Base-by-base conservation (phyloP, 2,329 filamentous ascomycete species). In the Aspergillus tamarii region DNA sequence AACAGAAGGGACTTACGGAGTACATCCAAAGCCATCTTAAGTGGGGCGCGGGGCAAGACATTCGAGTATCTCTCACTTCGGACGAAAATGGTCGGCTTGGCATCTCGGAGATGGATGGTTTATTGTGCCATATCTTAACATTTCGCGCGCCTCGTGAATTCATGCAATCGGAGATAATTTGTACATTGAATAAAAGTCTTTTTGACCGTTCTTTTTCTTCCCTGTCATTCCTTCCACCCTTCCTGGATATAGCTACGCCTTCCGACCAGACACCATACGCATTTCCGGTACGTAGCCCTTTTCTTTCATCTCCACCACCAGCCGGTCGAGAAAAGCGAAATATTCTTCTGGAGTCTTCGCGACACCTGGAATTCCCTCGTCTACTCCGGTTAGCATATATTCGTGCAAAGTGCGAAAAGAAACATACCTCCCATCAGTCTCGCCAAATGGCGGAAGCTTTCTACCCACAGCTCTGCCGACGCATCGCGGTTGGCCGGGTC, bases 331-430 rank as follows among this genome's bases (percentile, higher is more conserved):
- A 46, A 60, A 66, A 3, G 54, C 57, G 8, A 36, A 26, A 46
- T 60, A 66, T 50, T 66, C 64, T 11, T 57, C 57, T 3, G 62
- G 62, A 10, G 45, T 66, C 7, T 32, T 39, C 1, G 64, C 62
- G 21, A 66, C 64, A 2, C 64, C 64, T 4, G 64, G 62, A 11
- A 66, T 64, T 1, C 62, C 64, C 3, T 57, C 60, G n/a, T 59
- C 61, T 64, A 41, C 11, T 16, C 16, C 23, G 11, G 59, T 55
- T 10, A 28, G 46, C 46, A 6, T 50, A 11, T 6, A 28, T 50
- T n/a, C 1, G 8, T 19, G 14, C 16, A 50, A 28, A 14, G 0
- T 10, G 30, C 11, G 12, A 26, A 30, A 14, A 8, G 23, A 16
- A 19, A 52, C 34, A 30, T 62, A 64, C 61, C 61, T n/a, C 62